These are phyloP conservation scores for Erysimum cheiranthoides DNA, from an alignment of 345 rosid species.

Conservation along the genomic window DNA sequence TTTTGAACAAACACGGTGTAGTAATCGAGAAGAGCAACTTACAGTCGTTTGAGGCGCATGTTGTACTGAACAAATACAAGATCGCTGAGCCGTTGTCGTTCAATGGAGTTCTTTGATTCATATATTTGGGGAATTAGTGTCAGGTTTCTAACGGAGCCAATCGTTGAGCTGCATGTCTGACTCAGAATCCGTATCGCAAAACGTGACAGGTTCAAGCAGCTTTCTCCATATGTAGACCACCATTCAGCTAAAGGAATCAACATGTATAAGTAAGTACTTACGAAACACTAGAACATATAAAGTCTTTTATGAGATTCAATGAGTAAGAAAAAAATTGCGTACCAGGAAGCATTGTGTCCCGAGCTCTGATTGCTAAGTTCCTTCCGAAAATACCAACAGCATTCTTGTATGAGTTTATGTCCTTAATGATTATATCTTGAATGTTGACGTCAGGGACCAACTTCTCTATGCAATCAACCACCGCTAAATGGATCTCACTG, in stretches of 20 bases:
- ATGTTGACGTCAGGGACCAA: conserved; percentile 68
- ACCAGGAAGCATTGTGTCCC: conserved; percentile 85
- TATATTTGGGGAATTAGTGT: conserved; percentile 55
- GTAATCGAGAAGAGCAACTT: conserved; percentile 35
- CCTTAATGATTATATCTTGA: conserved; percentile 80
- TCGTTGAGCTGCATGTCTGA: conserved; percentile 72
- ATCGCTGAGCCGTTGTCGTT: conserved; percentile 74
- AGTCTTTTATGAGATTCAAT: neutral
- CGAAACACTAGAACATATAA: neutral
- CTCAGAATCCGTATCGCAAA: conserved; percentile 79
- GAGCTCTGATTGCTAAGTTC: conserved; percentile 86
- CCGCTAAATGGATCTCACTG: conserved; percentile 63
- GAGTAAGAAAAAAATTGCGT: conserved; percentile 1
- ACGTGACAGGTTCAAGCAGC: conserved; percentile 86
- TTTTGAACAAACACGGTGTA: neutral
- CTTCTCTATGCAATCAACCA: conserved; percentile 89
- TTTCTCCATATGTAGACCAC: conserved; percentile 97
- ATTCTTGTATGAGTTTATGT: conserved; percentile 70
- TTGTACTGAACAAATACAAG: conserved; percentile 81
- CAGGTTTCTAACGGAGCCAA: conserved; percentile 50
- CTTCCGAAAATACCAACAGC: conserved; percentile 89
- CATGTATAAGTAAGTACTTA: neutral
- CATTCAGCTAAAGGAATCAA: conserved; percentile 71
- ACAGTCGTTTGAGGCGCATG: conserved; percentile 72
- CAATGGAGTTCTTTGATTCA: conserved; percentile 71